Evolutionary conservation across 768 basidiomycete genomes (phyloP).

Genomic region (Lentinula detonsa): DNA sequence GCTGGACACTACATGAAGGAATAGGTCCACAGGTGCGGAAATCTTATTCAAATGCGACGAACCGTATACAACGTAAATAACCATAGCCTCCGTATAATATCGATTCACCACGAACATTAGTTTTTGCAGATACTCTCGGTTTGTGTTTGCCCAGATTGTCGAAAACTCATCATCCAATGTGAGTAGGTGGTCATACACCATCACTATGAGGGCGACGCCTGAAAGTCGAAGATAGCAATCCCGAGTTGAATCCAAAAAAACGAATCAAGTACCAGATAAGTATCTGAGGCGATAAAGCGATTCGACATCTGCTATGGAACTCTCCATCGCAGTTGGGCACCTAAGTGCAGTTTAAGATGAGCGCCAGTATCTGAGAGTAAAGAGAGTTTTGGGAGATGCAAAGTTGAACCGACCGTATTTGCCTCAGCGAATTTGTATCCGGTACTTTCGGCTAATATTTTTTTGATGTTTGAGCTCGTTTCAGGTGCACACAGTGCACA

Average conservation of each 20-base stretch:
- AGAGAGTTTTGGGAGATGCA: no score
- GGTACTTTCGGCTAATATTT: no score
- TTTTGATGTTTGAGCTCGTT: no score
- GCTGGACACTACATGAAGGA: not conserved
- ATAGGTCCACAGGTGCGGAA: not conserved
- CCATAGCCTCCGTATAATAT: not conserved
- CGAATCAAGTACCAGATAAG: not conserved
- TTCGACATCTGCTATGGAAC: not conserved
- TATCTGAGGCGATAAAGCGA: not conserved
- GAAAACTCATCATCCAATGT: not conserved
- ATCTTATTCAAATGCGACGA: not conserved
- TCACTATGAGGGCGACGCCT: not conserved
- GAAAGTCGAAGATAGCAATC: not conserved
- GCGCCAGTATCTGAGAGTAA: no score
- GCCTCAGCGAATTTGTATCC: no score
- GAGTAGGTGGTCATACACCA: constrained; percentile 1
- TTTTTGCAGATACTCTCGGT: not conserved
- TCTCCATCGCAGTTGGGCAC: not conserved
- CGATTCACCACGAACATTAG: not conserved
- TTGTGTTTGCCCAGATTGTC: not conserved
- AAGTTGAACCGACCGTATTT: no score
- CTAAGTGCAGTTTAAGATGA: not conserved
- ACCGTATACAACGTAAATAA: not conserved
- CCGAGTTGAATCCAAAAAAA: not conserved
- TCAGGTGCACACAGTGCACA: no score